Conservation (phyloP, 2,329 filamentous ascomycete species). For the Pseudonectria foliicola region DNA sequence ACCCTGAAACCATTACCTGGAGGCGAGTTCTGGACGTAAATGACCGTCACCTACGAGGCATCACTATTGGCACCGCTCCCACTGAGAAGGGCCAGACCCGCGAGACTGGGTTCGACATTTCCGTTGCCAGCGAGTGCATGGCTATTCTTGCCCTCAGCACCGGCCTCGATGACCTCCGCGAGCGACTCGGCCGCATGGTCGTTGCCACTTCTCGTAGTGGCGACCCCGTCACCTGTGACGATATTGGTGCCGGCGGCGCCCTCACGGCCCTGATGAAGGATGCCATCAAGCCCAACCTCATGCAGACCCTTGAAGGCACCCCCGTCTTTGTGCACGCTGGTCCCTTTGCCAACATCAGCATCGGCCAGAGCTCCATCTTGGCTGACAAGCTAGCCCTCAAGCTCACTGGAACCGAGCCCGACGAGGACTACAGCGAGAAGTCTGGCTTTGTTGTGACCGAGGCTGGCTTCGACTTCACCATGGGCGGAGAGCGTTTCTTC, state of each 20-base stretch:
- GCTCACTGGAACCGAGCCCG: slow-evolving; percentile 86
- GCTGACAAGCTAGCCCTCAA: slow-evolving; percentile 95
- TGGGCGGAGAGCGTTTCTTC: slow-evolving; percentile 99
- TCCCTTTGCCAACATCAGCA: slow-evolving; percentile 97
- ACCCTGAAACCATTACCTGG: slow-evolving; percentile 97
- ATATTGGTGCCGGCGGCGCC: slow-evolving; percentile 86
- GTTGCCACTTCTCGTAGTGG: slow-evolving; percentile 79
- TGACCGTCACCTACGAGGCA: slow-evolving; percentile 82
- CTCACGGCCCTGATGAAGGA: slow-evolving; percentile 94
- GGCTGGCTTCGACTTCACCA: slow-evolving; percentile 98
- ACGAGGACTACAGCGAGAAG: slow-evolving; percentile 77
- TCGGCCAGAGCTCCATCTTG: slow-evolving; percentile 90
- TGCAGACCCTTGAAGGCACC: slow-evolving; percentile 96
- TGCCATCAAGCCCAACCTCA: slow-evolving; percentile 96
- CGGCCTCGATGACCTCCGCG: slow-evolving; percentile 78
- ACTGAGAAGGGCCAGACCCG: slow-evolving; percentile 87
- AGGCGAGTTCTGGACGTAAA: slow-evolving; percentile 94
- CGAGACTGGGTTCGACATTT: slow-evolving; percentile 94
- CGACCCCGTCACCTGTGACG: slow-evolving; percentile 91
- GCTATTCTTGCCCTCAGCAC: slow-evolving; percentile 93
- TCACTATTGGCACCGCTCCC: slow-evolving; percentile 80
- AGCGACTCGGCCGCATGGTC: slow-evolving; percentile 92
- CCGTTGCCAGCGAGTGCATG: slow-evolving; percentile 97
- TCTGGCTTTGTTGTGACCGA: slow-evolving; percentile 93
- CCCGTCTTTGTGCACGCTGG: slow-evolving; percentile 97